Evolutionary conservation across 352 stramenopile genomes (phyloP), one percentile per base, ranked within the genome.

Genomic region (Saprolegnia parasitica): DNA sequence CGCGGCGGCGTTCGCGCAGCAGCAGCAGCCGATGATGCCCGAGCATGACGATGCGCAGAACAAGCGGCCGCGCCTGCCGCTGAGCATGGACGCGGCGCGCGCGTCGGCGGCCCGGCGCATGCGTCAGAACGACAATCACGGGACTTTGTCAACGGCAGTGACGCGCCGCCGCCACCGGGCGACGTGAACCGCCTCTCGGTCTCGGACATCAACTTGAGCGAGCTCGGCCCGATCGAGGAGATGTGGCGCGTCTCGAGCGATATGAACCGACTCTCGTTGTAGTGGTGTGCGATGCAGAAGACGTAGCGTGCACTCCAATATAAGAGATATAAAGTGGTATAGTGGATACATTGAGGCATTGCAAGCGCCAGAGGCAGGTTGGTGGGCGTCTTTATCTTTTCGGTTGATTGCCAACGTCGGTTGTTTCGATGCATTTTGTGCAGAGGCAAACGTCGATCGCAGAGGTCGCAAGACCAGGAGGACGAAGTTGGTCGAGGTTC

Each of bases 121-220:
- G 74, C 85, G 85, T 21, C 58, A 67, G 50, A 42, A 42, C 20
- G 58, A 67, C 58, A 89, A 76, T 40, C 89, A 83, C 2, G 82
- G 77, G 87, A 66, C 20, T 93, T 93, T 68, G 73, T 93, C 65
- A 89, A 89, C 67, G 81, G 89, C 71, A n/a, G 24, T 8, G 35
- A 26, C n/a, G 56, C n/a, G 18, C 16, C 40, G 18, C 56, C 56
- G 24, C 42, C 42, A n/a, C 90, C 89, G 67, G 83, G 83, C 16
- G 85, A 93, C 62, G 80, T 93, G 21, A 81, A 81, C 1, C 83
- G 85, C 35, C 81, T 93, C 58, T 93, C 85, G 37, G 81, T 93
- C 56, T 93, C 85, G 40, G 85, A 93, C 74, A 79, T 93, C 61
- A 93, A 91, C 74, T 89, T 93, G 83, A 84, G 90, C 65, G 85